A percentile compares a stretch with the other conserved stretches of the same genome.
Conservation (phyloP, 495 filamentous ascomycete genomes). For the Lophium mytilinum region DNA sequence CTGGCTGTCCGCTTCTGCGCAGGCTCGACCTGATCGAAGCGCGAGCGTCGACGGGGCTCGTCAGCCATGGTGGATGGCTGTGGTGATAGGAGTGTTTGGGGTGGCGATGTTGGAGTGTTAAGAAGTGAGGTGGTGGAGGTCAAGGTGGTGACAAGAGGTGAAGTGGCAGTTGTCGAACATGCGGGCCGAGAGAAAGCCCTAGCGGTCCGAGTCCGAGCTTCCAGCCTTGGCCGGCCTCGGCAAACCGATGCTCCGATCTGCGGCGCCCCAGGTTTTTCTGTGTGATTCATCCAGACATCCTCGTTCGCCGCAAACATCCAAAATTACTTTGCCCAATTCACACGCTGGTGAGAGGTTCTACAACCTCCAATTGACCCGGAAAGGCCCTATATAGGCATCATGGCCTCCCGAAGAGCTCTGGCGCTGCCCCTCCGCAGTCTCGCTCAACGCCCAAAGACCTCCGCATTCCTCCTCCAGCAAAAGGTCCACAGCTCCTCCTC, state of each 20-base stretch:
- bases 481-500: slow-evolving; percentile 48
- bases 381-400: slow-evolving; percentile 8
- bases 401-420: slow-evolving; percentile 36
- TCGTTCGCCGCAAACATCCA: not conserved
- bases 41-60: slow-evolving; percentile 76
- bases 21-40: slow-evolving; percentile 82
- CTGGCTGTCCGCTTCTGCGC: slow-evolving; percentile 58
- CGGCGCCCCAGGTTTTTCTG: slow-evolving; percentile 4
- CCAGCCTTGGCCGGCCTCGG: too few species aligned
- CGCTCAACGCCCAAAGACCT: not conserved
- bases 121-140: slow-evolving; percentile 18
- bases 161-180: slow-evolving; percentile 6
- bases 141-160: not conserved
- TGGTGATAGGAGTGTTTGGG: slow-evolving; percentile 7
- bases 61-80: slow-evolving; percentile 58
- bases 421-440: slow-evolving; percentile 23
- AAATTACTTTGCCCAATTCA: not conserved
- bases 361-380: slow-evolving; percentile 16
- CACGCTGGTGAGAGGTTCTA: not conserved
- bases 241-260: not conserved
- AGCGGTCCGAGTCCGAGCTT: not conserved
- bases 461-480: slow-evolving; percentile 15
- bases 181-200: slow-evolving; percentile 18
- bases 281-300: slow-evolving; percentile 5
- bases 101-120: not conserved